Evolutionary conservation across 352 stramenopile species (phyloP).

Genomic region (Albugo laibachii): DNA sequence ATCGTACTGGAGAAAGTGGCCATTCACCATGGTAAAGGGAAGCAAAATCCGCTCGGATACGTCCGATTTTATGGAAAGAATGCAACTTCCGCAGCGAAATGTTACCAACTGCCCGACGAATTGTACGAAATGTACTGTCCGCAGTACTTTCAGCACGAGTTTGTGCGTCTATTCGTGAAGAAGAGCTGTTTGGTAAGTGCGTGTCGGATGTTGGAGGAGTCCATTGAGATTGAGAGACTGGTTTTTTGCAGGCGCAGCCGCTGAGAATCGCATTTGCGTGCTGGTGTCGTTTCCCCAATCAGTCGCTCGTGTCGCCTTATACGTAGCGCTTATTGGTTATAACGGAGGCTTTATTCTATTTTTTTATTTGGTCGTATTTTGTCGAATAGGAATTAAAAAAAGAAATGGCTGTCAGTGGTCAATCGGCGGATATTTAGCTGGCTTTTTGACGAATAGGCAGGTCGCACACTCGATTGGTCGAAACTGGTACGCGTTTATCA

Average conservation of each 20-base stretch:
- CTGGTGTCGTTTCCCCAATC: slow-evolving; percentile 32
- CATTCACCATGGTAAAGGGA: slow-evolving; percentile 68
- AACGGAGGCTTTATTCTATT: no score
- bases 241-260: slow-evolving; percentile 10
- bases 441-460: no score
- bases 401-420: no score
- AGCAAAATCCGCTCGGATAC: slow-evolving; percentile 38
- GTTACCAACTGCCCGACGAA: slow-evolving; percentile 27
- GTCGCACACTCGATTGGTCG: no score
- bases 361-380: no score
- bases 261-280: slow-evolving; percentile 33
- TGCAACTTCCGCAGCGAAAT: slow-evolving; percentile 17
- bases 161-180: slow-evolving; percentile 57
- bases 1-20: slow-evolving; percentile 68
- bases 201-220: no score
- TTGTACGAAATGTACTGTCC: slow-evolving; percentile 52
- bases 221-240: not conserved
- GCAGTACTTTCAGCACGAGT: slow-evolving; percentile 36
- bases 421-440: no score
- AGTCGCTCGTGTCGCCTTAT: slow-evolving; percentile 11
- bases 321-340: no score
- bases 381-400: no score
- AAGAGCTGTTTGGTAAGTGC: slow-evolving; percentile 24
- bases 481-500: no score
- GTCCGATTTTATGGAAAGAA: slow-evolving; percentile 70